These are phyloP conservation scores for Blepharisma undulans DNA, from an alignment of 169 alveolate genomes.

Conservation along the genomic window DNA sequence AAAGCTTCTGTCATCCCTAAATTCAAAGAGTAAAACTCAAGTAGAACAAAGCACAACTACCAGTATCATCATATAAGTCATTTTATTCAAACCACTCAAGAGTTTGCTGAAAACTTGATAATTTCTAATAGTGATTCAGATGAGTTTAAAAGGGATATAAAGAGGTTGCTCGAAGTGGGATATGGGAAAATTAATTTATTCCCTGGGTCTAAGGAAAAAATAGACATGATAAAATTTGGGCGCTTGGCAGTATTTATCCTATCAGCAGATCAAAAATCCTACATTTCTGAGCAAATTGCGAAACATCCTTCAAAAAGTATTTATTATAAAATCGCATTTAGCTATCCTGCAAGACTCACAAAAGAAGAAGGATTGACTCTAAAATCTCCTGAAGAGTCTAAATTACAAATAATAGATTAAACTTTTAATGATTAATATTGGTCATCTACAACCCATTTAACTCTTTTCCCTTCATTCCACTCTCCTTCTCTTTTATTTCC, in stretches of 20 bases:
- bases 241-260: neutral
- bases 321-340: neutral
- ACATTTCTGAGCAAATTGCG: neutral
- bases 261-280: neutral
- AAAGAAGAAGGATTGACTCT: neutral
- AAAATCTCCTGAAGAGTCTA: neutral
- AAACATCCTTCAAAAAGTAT: neutral
- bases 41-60: neutral
- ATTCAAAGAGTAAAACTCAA: neutral
- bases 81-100: neutral
- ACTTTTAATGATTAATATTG: neutral
- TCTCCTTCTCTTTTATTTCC: conserved; percentile 67
- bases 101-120: neutral
- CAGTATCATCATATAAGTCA: neutral
- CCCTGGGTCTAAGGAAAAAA: neutral
- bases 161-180: neutral
- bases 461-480: conserved; percentile 67
- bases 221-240: neutral
- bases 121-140: neutral
- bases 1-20: neutral
- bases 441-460: conserved; percentile 53
- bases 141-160: neutral
- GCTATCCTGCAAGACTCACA: neutral
- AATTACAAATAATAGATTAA: neutral
- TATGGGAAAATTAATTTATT: neutral